Percentiles rank a stretch among this genome's conserved stretches.
Evolutionary conservation across 371 early-diverging fungal genomes (phyloP).

Genomic region (Rhizopus stolonifer): DNA sequence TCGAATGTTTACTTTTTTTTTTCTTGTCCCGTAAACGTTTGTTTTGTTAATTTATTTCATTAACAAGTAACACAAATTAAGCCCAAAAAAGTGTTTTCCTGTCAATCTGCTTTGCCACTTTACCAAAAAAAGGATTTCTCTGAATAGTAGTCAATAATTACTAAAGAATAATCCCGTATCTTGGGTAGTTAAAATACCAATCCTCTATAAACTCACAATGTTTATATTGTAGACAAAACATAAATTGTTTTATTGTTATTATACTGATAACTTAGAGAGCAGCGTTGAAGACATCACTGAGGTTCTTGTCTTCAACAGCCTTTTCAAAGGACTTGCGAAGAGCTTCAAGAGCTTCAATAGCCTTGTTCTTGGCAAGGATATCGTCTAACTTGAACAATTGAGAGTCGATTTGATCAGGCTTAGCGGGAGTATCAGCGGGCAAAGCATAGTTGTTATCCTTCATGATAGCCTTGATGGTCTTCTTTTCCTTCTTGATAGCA

Average conservation of each 20-base stretch:
- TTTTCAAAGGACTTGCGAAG: slow-evolving; percentile 58
- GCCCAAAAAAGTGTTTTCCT: too few species aligned
- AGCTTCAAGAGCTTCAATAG: slow-evolving; percentile 54
- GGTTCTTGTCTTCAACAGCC: slow-evolving; percentile 54
- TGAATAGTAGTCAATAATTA: too few species aligned
- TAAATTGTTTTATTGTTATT: not conserved
- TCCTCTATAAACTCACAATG: too few species aligned
- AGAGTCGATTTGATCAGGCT: slow-evolving; percentile 58
- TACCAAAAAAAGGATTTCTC: too few species aligned
- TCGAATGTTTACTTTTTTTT: too few species aligned
- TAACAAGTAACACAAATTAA: too few species aligned
- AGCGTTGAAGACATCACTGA: slow-evolving; percentile 52
- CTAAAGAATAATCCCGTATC: too few species aligned
- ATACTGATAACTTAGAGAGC: slow-evolving; percentile 33
- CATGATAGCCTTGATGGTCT: slow-evolving; percentile 79
- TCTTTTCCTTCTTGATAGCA: slow-evolving; percentile 88
- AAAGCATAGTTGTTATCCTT: slow-evolving; percentile 82
- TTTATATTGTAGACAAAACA: too few species aligned
- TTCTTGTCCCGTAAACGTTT: too few species aligned
- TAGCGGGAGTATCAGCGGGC: slow-evolving; percentile 49
- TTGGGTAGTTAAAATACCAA: too few species aligned
- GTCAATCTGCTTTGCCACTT: too few species aligned
- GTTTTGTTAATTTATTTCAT: too few species aligned
- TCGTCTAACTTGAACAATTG: slow-evolving; percentile 70
- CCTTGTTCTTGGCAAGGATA: slow-evolving; percentile 68